Evolutionary conservation across 495 filamentous ascomycete genomes (phyloP).

Genomic region (Parmelia sp.): DNA sequence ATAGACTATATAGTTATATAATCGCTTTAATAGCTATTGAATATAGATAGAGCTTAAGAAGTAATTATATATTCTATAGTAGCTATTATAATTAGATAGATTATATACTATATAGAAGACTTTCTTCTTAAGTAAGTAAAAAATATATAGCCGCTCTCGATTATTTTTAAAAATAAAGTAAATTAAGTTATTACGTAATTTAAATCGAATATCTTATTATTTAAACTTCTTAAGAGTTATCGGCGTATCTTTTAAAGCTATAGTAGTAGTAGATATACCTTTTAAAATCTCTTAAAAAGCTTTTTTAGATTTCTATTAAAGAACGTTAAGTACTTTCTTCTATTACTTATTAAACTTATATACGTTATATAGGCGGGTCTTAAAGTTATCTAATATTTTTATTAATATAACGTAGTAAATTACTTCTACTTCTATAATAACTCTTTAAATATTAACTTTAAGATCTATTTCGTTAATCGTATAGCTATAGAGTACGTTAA

Average conservation of each 20-base stretch:
- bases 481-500: no score
- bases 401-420: not conserved
- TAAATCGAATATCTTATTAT: not conserved
- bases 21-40: no score
- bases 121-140: not conserved
- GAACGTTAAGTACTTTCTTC: not conserved
- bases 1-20: no score
- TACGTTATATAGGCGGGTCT: not conserved
- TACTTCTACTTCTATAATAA: not conserved
- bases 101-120: not conserved
- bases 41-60: not conserved
- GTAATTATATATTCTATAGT: not conserved
- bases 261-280: no score
- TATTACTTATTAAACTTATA: not conserved
- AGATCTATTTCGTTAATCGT: no score
- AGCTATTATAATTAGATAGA: not conserved
- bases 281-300: not conserved
- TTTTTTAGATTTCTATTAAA: not conserved
- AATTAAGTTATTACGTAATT: no score
- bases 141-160: not conserved
- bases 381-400: not conserved
- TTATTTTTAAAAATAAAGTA: no score
- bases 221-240: no score
- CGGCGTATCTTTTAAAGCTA: no score
- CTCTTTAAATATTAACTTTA: not conserved